Conservation (phyloP, 2,329 filamentous ascomycete genomes). For the Coleophoma crateriformis region DNA sequence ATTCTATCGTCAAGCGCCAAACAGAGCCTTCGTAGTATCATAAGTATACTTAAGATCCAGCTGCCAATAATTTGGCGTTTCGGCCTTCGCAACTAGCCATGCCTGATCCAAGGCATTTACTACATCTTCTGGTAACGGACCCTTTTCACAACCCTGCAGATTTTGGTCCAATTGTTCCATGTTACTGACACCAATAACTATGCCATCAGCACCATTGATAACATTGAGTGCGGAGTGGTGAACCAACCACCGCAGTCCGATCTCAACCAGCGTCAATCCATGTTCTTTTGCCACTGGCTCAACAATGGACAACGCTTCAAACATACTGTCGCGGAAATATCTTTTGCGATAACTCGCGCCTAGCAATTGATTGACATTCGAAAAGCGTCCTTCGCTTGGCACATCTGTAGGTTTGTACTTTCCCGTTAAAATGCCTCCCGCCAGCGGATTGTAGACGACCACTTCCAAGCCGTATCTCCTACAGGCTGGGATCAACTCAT, state of each 20-base stretch:
- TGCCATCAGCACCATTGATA: slow-evolving; percentile 46
- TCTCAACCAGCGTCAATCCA: slow-evolving; percentile 64
- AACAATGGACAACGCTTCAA: slow-evolving; percentile 36
- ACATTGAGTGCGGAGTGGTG: slow-evolving; percentile 59
- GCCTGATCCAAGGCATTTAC: slow-evolving; percentile 30
- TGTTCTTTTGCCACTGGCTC: slow-evolving; percentile 42
- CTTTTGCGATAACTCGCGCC: slow-evolving; percentile 27
- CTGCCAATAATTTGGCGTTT: slow-evolving; percentile 28
- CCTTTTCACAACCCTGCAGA: slow-evolving; percentile 31
- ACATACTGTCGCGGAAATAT: slow-evolving; percentile 38
- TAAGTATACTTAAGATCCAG: slow-evolving; percentile 5
- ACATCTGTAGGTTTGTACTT: slow-evolving; percentile 20
- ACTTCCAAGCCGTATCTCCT: slow-evolving; percentile 53
- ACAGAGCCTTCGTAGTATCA: not conserved
- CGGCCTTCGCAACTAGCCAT: slow-evolving; percentile 28
- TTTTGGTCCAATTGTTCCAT: slow-evolving; percentile 51
- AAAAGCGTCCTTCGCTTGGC: slow-evolving; percentile 30
- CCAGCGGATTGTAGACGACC: slow-evolving; percentile 42
- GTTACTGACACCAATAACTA: slow-evolving; percentile 53
- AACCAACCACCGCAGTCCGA: slow-evolving; percentile 66
- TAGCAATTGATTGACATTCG: slow-evolving; percentile 31
- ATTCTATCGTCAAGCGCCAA: no score
- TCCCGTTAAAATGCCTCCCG: slow-evolving; percentile 35
- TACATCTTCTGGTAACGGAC: slow-evolving; percentile 34
- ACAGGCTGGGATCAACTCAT: slow-evolving; percentile 50